Conservation (phyloP, 73 alveolate genomes). For the Effrenium voratum region DNA sequence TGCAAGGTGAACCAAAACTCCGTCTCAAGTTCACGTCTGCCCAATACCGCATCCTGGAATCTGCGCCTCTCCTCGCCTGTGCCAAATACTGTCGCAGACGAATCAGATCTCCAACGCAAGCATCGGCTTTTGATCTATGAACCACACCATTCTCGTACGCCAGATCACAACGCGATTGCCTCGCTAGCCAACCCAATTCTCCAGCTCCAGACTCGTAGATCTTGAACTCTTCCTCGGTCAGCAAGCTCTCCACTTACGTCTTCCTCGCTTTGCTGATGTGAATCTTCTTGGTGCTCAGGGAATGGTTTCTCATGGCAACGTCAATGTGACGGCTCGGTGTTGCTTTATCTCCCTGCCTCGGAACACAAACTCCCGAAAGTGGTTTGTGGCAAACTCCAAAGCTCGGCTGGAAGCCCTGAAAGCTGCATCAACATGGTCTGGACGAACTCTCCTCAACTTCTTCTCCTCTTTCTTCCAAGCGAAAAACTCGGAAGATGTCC, state of each 20-base stretch:
- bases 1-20: neutral
- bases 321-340: neutral
- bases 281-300: neutral
- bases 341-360: neutral
- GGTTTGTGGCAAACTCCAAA: conserved; percentile 20
- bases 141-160: neutral
- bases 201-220: neutral
- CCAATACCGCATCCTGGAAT: neutral
- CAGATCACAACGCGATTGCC: neutral
- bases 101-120: neutral
- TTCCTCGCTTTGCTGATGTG: neutral
- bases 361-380: neutral
- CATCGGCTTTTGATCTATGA: neutral
- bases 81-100: neutral
- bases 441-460: neutral
- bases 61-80: neutral
- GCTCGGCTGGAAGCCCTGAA: neutral
- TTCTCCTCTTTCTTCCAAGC: neutral
- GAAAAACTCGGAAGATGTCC: neutral
- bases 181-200: neutral
- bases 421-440: neutral
- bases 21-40: neutral
- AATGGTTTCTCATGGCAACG: neutral
- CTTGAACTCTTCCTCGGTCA: neutral
- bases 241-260: neutral